Base-by-base conservation (phyloP, 129 eudicot species). In the Saussurea involucrata region DNA sequence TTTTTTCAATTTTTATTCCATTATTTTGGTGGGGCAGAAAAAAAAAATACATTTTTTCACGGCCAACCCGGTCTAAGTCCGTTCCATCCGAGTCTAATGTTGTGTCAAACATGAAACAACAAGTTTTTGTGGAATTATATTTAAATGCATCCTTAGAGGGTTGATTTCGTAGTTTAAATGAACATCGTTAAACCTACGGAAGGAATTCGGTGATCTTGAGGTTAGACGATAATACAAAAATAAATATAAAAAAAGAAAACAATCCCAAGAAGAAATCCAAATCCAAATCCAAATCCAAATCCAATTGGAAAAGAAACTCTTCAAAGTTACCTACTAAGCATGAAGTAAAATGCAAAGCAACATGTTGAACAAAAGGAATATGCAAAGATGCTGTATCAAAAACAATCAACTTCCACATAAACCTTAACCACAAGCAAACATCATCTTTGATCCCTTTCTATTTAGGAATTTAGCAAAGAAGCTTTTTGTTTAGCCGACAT, bases 371-470 rank as follows among this genome's bases (percentile, higher is more conserved):
- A 64, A 73, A 79, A 53, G 73, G 58, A 79, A 71, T 8, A 18
- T 63, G 29, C 60, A 80, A 73, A 73, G 53, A 76, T 76, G 42
- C 49, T 44, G 20, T 49, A 18, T 66, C 69, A 72, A 53, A 53
- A 80, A 73, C 13, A 33, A 63, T 53, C 63, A 73, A 69, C 13
- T 42, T 74, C 74, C 61, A 37, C 70, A 58, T 27, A 80, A 74
- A 57, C 84, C 65, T 74, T 74, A 25, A 74, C 76, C 64, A 74
- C 76, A 80, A 80, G 84, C 76, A 80, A 80, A 57, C 80, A 80
- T 15, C 55, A 66, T 58, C 69, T 55, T 72, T 36, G 13, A 66
- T 66, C 28, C 32, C 72, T 71, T 71, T 13, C 34, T 22, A 68
- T 68, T 49, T 76, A 18, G 53, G 24, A 49, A 17, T 53, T 17